Percentiles rank a stretch among this genome's conserved stretches.
These are phyloP conservation scores for Metschnikowia cerradonensis DNA, from an alignment of 805 yeast species.

Conservation along the genomic window DNA sequence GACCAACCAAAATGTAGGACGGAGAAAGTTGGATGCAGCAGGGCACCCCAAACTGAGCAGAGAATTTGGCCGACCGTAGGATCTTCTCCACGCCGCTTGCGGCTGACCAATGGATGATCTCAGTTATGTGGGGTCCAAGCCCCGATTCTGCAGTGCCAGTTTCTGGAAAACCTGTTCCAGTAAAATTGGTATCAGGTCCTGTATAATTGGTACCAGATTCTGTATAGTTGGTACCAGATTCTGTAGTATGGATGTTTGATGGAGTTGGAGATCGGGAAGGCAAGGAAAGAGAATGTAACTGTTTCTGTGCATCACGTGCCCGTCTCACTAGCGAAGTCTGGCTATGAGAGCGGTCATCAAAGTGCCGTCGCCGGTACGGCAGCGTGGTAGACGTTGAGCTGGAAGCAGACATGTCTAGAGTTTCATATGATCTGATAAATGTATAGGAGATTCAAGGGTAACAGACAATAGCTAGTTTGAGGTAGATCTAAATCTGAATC, in stretches of 20 bases:
- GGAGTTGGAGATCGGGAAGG: not conserved
- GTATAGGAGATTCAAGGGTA: not conserved
- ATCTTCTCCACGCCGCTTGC: constrained; percentile 18
- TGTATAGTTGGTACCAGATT: too few species aligned
- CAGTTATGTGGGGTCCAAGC: not conserved
- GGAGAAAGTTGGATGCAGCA: constrained; percentile 24
- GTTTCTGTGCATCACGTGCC: not conserved
- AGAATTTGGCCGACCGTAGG: constrained; percentile 23
- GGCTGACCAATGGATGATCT: constrained; percentile 25
- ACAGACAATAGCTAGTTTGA: too few species aligned
- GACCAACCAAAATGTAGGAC: constrained; percentile 58
- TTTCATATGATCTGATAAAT: not conserved
- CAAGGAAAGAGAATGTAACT: not conserved
- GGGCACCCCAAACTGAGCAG: constrained; percentile 22
- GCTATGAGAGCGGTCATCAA: constrained; percentile 39
- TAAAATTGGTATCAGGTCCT: too few species aligned
- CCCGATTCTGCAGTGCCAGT: too few species aligned
- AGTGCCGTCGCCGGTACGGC: constrained; percentile 16
- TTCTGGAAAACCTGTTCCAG: too few species aligned
- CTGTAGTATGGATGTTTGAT: too few species aligned
- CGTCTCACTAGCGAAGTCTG: constrained; percentile 12
- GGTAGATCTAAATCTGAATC: too few species aligned
- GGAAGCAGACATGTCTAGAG: not conserved
- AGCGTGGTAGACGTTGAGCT: constrained; percentile 6
- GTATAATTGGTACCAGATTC: too few species aligned